Evolutionary conservation across 2,329 filamentous ascomycete genomes (phyloP).

Genomic region (Kalaharituber pfeilii): DNA sequence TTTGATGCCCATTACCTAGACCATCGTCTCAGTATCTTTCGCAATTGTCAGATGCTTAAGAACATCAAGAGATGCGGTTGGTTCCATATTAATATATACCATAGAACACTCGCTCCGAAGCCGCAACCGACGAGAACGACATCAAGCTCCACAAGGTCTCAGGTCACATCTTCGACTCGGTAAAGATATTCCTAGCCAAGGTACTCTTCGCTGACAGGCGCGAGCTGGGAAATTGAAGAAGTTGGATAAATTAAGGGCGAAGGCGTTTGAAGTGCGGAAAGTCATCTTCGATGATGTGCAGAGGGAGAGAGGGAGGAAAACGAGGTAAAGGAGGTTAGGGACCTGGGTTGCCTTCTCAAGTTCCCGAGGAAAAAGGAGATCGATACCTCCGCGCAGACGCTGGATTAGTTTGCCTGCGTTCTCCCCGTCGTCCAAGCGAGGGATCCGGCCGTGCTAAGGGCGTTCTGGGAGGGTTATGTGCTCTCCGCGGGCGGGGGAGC

Average conservation of each 20-base stretch:
- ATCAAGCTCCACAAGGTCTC: conserved; percentile 45
- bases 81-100: too few relatives aligned
- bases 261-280: conserved; percentile 41
- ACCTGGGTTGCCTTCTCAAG: not conserved
- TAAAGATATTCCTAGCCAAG: conserved; percentile 28
- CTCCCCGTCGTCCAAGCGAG: conserved; percentile 42
- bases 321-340: not conserved
- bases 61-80: too few relatives aligned
- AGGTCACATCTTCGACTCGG: conserved; percentile 40
- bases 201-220: not conserved
- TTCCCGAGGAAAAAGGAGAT: not conserved
- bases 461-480: conserved; percentile 48
- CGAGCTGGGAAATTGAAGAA: conserved; percentile 86
- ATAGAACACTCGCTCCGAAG: too few relatives aligned
- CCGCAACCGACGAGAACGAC: conserved; percentile 41
- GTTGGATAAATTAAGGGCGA: conserved; percentile 63
- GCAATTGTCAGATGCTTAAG: too few relatives aligned
- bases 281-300: conserved; percentile 25
- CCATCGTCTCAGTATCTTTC: too few relatives aligned
- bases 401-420: conserved; percentile 30
- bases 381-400: conserved; percentile 13
- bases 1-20: too few relatives aligned
- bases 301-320: not conserved
- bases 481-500: conserved; percentile 60
- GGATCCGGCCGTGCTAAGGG: conserved; percentile 30